Conservation (phyloP, 2,329 filamentous ascomycete genomes). For the Raffaelea deltoideospora region DNA sequence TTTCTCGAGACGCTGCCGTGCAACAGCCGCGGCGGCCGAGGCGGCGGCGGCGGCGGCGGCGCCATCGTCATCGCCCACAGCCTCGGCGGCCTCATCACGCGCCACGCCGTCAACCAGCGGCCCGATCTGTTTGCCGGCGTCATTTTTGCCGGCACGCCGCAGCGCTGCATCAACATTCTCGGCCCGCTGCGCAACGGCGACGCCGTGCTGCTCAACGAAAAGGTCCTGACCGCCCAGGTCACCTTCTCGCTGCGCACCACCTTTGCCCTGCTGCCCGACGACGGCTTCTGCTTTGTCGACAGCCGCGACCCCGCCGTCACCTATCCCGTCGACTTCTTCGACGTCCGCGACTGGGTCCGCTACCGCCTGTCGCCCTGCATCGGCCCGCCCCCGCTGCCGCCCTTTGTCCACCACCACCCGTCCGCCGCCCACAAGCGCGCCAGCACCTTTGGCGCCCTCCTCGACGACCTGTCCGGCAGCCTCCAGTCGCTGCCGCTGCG, state of each 20-base stretch:
- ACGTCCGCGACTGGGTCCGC: conserved; percentile 64
- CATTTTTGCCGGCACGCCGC: conserved; percentile 70
- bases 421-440: conserved; percentile 11
- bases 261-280: conserved; percentile 71
- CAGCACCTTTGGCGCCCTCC: conserved; percentile 28
- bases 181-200: conserved; percentile 87
- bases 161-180: conserved; percentile 80
- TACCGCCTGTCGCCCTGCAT: conserved; percentile 68
- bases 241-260: conserved; percentile 85
- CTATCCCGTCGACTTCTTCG: conserved; percentile 73
- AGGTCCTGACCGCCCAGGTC: conserved; percentile 79
- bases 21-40: conserved; percentile 54
- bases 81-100: conserved; percentile 72
- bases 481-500: conserved; percentile 24
- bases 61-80: conserved; percentile 77
- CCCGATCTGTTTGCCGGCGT: conserved; percentile 80
- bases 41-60: conserved; percentile 36
- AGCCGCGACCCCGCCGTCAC: conserved; percentile 57
- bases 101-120: conserved; percentile 71
- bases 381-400: conserved; percentile 44
- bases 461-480: conserved; percentile 24
- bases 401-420: conserved; percentile 18
- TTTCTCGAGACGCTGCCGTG: conserved; percentile 63
- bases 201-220: conserved; percentile 75
- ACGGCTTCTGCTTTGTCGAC: conserved; percentile 78